These are phyloP conservation scores for Staphylotrichum tortipilum DNA, from an alignment of 495 filamentous ascomycete genomes.

Conservation along the genomic window DNA sequence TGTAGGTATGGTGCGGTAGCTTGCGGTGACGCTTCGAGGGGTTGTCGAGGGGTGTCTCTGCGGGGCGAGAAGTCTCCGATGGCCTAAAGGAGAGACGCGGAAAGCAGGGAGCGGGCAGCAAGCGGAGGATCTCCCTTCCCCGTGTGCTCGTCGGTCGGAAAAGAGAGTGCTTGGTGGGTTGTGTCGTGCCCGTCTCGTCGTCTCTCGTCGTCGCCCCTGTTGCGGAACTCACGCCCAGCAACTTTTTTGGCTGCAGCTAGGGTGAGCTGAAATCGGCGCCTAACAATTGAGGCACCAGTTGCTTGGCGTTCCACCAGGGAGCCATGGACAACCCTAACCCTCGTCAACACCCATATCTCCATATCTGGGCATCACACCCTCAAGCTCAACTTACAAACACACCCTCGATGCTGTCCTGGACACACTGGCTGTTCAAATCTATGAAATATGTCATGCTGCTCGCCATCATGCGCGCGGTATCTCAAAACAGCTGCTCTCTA, in stretches of 20 bases:
- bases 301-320: too few species aligned
- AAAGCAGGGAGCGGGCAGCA: neutral
- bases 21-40: too few species aligned
- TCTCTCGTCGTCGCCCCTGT: constrained; percentile 14
- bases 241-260: constrained; percentile 11
- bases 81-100: too few species aligned
- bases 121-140: neutral
- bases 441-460: neutral
- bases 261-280: neutral
- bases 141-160: neutral
- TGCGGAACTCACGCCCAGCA: constrained; percentile 3
- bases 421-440: too few species aligned
- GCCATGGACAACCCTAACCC: constrained; percentile 16
- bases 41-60: too few species aligned
- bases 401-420: too few species aligned
- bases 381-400: neutral
- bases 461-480: neutral
- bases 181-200: constrained; percentile 8
- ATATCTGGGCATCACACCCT: neutral
- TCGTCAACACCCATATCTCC: neutral
- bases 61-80: too few species aligned
- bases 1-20: neutral
- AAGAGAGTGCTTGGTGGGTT: neutral
- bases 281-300: constrained; percentile 16
- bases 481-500: neutral